Conservation (phyloP, 139 green algal genomes). For the Marvania coccoides region DNA sequence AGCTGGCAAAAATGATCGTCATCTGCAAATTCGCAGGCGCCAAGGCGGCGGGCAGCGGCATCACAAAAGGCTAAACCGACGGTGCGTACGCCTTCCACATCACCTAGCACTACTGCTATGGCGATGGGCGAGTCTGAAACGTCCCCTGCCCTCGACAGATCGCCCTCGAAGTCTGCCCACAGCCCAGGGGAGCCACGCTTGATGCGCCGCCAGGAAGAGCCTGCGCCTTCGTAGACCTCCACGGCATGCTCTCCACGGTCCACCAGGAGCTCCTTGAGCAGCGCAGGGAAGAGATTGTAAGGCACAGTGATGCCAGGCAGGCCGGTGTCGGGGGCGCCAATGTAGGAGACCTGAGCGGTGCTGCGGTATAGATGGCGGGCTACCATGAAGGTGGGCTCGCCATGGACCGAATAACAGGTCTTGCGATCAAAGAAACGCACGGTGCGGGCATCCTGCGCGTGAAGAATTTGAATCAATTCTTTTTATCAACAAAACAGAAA, state of each 20-base stretch:
- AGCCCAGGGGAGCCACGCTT: constrained; percentile 62
- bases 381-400: constrained; percentile 63
- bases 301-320: constrained; percentile 58
- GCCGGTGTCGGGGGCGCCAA: constrained; percentile 16
- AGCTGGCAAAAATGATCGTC: constrained; percentile 79
- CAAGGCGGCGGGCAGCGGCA: constrained; percentile 43
- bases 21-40: constrained; percentile 66
- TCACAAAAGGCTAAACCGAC: constrained; percentile 79
- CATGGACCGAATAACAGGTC: constrained; percentile 75
- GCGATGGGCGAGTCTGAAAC: constrained; percentile 55
- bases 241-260: constrained; percentile 59
- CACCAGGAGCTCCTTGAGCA: constrained; percentile 75
- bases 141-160: constrained; percentile 60
- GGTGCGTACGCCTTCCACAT: constrained; percentile 30
- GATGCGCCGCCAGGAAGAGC: constrained; percentile 30
- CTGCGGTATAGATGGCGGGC: constrained; percentile 76
- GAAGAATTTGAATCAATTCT: not conserved
- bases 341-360: constrained; percentile 51
- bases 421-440: constrained; percentile 18
- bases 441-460: not conserved
- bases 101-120: constrained; percentile 5
- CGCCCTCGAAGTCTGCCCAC: constrained; percentile 78
- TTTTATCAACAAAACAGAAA: too few species aligned
- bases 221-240: constrained; percentile 76
- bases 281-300: constrained; percentile 59